These are phyloP conservation scores for Blastocystis sp. DNA, from an alignment of 352 stramenopile genomes.

Conservation along the genomic window DNA sequence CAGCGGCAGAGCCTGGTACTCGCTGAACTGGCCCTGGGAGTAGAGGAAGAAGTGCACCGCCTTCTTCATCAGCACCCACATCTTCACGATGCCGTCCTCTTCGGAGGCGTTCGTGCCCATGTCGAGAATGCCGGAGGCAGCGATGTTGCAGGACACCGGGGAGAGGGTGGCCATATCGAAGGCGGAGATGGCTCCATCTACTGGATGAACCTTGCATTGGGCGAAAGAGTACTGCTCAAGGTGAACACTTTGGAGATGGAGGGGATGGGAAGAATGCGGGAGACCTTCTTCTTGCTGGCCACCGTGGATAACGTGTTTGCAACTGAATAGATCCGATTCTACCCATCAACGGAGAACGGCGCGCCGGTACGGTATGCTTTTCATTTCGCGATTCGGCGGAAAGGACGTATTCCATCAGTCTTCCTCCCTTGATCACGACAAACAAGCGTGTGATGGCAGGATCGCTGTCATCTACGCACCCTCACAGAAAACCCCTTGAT, in stretches of 20 bases:
- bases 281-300: constrained; percentile 60
- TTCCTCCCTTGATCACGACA: constrained; percentile 47
- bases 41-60: constrained; percentile 5
- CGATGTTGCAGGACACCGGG: constrained; percentile 51
- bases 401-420: constrained; percentile 43
- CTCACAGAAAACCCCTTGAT: not conserved
- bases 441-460: constrained; percentile 17
- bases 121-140: constrained; percentile 4
- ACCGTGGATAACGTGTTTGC: constrained; percentile 59
- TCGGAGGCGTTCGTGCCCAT: constrained; percentile 20
- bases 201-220: too few relatives aligned
- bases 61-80: constrained; percentile 54
- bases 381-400: constrained; percentile 58
- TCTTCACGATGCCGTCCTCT: not conserved
- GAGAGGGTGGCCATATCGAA: constrained; percentile 50
- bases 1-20: constrained; percentile 16
- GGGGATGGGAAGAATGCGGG: constrained; percentile 37
- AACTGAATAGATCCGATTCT: constrained; percentile 43
- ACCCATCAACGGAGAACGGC: not conserved
- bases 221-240: constrained; percentile 50
- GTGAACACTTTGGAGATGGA: constrained; percentile 37
- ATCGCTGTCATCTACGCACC: constrained; percentile 32
- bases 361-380: constrained; percentile 19
- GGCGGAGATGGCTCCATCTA: constrained; percentile 55
- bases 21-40: constrained; percentile 29